Evolutionary conservation across 1,139 yeast genomes (phyloP).

Genomic region (Yamadazyma diospyri): DNA sequence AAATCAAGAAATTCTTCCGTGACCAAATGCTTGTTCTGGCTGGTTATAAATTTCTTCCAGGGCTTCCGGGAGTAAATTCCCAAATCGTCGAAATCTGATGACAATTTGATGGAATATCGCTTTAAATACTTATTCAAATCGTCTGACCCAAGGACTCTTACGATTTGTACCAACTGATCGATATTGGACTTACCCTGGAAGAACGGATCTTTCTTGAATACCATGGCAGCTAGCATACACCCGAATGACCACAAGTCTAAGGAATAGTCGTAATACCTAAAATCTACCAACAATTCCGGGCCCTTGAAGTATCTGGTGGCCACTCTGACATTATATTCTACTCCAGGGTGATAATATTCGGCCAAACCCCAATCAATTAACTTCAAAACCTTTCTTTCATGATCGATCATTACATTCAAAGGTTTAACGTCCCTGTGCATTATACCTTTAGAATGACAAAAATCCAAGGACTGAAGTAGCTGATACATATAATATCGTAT

Average conservation of each 20-base stretch:
- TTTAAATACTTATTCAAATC: conserved; percentile 6
- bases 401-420: conserved; percentile 9
- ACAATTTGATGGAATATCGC: conserved; percentile 4
- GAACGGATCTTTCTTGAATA: conserved; percentile 7
- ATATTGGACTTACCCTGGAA: conserved; percentile 9
- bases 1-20: conserved; percentile 5
- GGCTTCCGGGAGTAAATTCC: conserved; percentile 3
- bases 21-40: conserved; percentile 3
- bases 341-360: conserved; percentile 9
- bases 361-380: conserved; percentile 10
- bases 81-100: conserved; percentile 7
- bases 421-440: conserved; percentile 10
- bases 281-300: conserved; percentile 10
- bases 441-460: conserved; percentile 9
- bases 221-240: conserved; percentile 8
- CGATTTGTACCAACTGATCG: conserved; percentile 9
- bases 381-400: conserved; percentile 4
- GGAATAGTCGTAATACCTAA: conserved; percentile 9
- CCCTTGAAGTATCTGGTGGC: conserved; percentile 9
- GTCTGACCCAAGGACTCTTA: conserved; percentile 7
- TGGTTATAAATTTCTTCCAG: conserved; percentile 5
- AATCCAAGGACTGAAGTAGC: conserved; percentile 6
- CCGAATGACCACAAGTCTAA: conserved; percentile 8
- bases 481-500: conserved; percentile 8
- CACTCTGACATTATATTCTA: conserved; percentile 8